Base-by-base conservation (phyloP, 176 grass and related monocot genomes). In the Avena atlantica region DNA sequence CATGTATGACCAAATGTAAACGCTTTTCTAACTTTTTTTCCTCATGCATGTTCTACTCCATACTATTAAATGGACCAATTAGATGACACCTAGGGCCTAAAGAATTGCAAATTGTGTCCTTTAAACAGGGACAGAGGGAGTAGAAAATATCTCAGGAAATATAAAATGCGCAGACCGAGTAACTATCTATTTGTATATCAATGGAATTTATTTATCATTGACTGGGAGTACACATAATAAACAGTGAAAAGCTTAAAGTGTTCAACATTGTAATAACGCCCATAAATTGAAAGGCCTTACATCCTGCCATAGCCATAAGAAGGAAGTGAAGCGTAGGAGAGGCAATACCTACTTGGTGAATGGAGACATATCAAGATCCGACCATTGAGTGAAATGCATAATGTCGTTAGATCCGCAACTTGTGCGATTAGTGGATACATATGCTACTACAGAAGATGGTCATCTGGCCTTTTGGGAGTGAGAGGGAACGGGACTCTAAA, bases 241-340 rank as follows among this genome's bases (percentile, higher is more conserved):
- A 31, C 25, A 31, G 12, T 8, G 24, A 16, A 25, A 63, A 63
- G 10, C 63, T 66, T 66, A 29, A 31, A 63, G 23, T 31, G 0
- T 66, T 62, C 59, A 62, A 2, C 23, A 62, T 65, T 64, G 3
- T 64, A 65, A 2, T 65, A 65, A 19, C 29, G 62, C 5, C 12
- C 14, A 65, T 27, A 65, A 64, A 64, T 14, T 64, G 12, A 27
- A 65, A 24, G 53, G n/a, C 21, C 4, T 4, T 14, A 4, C 15
- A 37, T 4, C 15, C 2, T 1, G 5, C 5, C 15, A 10, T 9
- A 69, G 29, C 31, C 16, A 42, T 11, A 29, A 42, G 67, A 70
- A 70, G 67, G 67, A 70, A 70, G 34, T 70, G 67, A 42, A 70
- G 16, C 67, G 40, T 70, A 70, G 34, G 14, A 17, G 34, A 42